Conservation (phyloP, 495 filamentous ascomycete genomes). For the Geoglossum glabrum region DNA sequence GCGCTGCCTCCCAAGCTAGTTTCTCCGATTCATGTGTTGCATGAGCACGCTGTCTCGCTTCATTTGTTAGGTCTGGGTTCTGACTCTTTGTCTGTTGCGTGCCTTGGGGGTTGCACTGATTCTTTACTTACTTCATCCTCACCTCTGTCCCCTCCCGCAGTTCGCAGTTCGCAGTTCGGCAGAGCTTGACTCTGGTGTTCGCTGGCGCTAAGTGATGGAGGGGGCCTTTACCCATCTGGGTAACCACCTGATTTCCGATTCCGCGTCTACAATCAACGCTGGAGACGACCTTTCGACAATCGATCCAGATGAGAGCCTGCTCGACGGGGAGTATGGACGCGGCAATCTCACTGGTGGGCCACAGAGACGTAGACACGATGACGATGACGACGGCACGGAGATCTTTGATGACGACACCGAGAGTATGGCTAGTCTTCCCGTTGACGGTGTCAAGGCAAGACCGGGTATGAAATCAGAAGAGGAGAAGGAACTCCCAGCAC, state of each 20-base stretch:
- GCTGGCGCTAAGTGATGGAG: conserved; percentile 35
- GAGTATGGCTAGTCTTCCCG: conserved; percentile 69
- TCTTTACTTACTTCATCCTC: background rate
- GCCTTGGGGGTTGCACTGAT: background rate
- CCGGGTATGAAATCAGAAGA: conserved; percentile 47
- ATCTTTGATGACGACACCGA: conserved; percentile 78
- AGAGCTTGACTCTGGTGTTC: background rate
- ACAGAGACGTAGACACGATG: conserved; percentile 53
- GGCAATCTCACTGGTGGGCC: conserved; percentile 35
- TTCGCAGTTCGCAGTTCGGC: too few relatives aligned
- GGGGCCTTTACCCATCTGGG: conserved; percentile 72
- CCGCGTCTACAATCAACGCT: conserved; percentile 51
- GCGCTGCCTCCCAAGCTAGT: background rate
- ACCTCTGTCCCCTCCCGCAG: too few relatives aligned
- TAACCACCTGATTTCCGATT: conserved; percentile 60
- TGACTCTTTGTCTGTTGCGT: background rate
- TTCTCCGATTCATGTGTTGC: background rate
- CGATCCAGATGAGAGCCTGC: conserved; percentile 58
- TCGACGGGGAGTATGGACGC: conserved; percentile 43
- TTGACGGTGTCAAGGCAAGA: conserved; percentile 52
- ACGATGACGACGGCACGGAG: conserved; percentile 75
- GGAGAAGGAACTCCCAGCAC: conserved; percentile 78
- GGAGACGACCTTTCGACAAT: conserved; percentile 45
- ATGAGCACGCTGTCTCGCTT: background rate
- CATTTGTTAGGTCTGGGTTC: background rate